phyloP scores from a whole-genome alignment of 768 basidiomycete species.

The Phaeolepiota aurea region DNA sequence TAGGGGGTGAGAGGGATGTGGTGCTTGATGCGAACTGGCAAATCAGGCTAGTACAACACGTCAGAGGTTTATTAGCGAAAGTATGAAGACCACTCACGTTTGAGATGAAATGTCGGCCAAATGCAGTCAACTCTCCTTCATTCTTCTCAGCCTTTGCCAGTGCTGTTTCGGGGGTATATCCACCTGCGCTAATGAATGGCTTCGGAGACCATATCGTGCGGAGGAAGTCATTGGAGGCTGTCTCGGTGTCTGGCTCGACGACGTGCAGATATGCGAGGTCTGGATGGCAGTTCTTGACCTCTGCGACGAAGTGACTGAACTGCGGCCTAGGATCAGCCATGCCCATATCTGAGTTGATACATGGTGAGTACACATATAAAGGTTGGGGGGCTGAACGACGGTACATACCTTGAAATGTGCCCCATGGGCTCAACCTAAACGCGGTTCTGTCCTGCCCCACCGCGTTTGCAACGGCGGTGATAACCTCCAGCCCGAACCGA shows the following conservation, averaged over 20 bases:
- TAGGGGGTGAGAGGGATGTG: slow-evolving; percentile 19
- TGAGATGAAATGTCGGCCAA: slow-evolving; percentile 25
- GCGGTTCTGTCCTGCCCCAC: slow-evolving; percentile 31
- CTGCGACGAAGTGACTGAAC: slow-evolving; percentile 31
- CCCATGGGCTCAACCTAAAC: slow-evolving; percentile 41
- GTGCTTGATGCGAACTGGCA: slow-evolving; percentile 21
- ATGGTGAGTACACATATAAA: no score
- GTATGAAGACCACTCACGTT: slow-evolving; percentile 14
- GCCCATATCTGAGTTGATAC: slow-evolving; percentile 31
- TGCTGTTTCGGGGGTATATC: slow-evolving; percentile 21
- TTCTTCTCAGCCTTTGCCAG: slow-evolving; percentile 17
- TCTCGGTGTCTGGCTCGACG: slow-evolving; percentile 18
- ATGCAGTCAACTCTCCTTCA: slow-evolving; percentile 19
- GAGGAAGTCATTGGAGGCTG: slow-evolving; percentile 14
- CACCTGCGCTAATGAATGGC: slow-evolving; percentile 24
- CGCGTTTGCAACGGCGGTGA: slow-evolving; percentile 26
- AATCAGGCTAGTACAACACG: slow-evolving; percentile 23
- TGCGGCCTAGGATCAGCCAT: slow-evolving; percentile 37
- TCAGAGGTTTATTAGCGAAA: slow-evolving; percentile 3
- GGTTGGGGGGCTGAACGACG: no score
- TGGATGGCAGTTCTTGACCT: slow-evolving; percentile 20
- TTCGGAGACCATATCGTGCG: slow-evolving; percentile 21
- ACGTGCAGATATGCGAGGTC: slow-evolving; percentile 37
- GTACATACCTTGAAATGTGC: slow-evolving; percentile 19
- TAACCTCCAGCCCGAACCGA: slow-evolving; percentile 38